Conservation (phyloP, 306 rosid species). For the Pyrus bretschneideri region DNA sequence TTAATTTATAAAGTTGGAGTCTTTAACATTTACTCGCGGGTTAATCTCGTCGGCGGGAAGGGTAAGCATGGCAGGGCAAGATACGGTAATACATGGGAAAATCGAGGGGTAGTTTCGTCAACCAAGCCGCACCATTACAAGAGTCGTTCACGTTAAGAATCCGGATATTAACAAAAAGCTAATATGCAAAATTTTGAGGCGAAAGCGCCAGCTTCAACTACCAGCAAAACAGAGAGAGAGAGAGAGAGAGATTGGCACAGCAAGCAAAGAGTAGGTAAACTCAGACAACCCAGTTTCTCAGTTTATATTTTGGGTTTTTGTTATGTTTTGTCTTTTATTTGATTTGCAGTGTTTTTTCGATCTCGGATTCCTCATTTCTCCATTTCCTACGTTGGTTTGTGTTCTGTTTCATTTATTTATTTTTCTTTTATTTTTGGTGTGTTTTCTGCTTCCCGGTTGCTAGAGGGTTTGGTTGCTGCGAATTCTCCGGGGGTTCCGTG, state of each 20-base stretch:
- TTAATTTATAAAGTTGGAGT: no score
- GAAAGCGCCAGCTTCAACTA: no score
- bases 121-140: no score
- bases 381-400: background rate
- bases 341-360: background rate
- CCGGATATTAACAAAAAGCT: background rate
- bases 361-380: background rate
- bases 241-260: background rate
- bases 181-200: no score
- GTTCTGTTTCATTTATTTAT: background rate
- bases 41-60: background rate
- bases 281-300: background rate
- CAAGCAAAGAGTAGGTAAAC: background rate
- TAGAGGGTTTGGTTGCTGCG: constrained; percentile 7
- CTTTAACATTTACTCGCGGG: rapidly evolving
- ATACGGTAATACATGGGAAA: background rate
- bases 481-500: background rate
- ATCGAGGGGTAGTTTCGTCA: background rate
- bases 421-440: background rate
- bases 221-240: background rate
- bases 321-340: background rate
- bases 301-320: background rate
- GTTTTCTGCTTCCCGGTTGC: background rate
- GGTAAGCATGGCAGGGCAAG: background rate
- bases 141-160: background rate